Base-by-base conservation (phyloP, 768 basidiomycete species). In the Trametes maxima region DNA sequence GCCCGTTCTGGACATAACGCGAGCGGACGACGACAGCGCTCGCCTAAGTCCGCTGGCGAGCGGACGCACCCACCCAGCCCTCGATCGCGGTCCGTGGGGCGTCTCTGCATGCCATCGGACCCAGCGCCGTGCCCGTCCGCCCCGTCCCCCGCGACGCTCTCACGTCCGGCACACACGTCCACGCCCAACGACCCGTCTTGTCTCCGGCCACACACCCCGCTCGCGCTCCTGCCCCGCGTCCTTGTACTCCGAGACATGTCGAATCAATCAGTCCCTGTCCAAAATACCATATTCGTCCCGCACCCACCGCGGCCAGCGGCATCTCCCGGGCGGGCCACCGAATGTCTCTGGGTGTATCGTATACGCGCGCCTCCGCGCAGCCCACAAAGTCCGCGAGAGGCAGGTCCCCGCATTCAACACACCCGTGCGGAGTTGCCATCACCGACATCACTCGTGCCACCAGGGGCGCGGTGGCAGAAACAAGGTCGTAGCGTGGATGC, bases 31-130 rank as follows among this genome's bases (percentile, higher is more conserved):
- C 28, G 28, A 33, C 47, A 37, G 22, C 35, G 44, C 33, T 46
- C 39, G 47, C 48, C 37, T 28, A 42, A 49, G 37, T 49, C 47
- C 56, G 56, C 49, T 37, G 8, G 49, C 35, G 49, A 37, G 35
- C 49, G 57, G 24, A 51, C 40, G n/a, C 5, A 24, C 51, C 33
- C 53, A 39, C 39, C 22, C 59, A 55, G 53, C 25, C 54, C 40
- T 55, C 60, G 53, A 61, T 55, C 59, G 53, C 43, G 19, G 21
- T 60, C 39, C 60, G 39, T 19, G 47, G 10, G 28, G 60, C 60
- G 33, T 55, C 54, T 61, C 59, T 59, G 22, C 50, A 21, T 52
- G 6, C 35, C 50, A 22, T 45, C 58, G 47, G 37, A 39, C 57
- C 21, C 46, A 25, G n/a, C 21, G 35, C 28, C 28, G 28, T 17